These are phyloP conservation scores for Fusarium ramigenum DNA, from an alignment of 2,329 filamentous ascomycete genomes.

Conservation along the genomic window DNA sequence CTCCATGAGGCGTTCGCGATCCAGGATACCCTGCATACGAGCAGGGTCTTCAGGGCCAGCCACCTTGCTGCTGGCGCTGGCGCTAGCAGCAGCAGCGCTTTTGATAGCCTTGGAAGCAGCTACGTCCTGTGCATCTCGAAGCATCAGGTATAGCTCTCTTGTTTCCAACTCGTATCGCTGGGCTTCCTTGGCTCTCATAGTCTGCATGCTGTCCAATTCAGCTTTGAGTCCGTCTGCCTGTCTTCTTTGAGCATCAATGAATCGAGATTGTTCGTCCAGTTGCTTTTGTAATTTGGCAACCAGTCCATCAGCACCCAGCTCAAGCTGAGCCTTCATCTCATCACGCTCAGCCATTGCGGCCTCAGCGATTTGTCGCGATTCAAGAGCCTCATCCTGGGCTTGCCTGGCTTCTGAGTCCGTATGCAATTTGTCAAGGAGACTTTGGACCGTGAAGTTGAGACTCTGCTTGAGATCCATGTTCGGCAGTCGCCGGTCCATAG, in stretches of 20 bases:
- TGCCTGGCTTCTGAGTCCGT: constrained; percentile 95
- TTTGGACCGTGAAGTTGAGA: constrained; percentile 97
- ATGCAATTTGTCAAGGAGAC: constrained; percentile 91
- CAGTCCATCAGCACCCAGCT: constrained; percentile 90
- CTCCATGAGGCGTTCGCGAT: constrained; percentile 91
- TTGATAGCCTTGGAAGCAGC: constrained; percentile 83
- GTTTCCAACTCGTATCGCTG: constrained; percentile 97
- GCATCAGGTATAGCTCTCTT: constrained; percentile 96
- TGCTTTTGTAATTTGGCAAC: constrained; percentile 94
- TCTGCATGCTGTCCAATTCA: constrained; percentile 87
- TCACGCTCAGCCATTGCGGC: constrained; percentile 96
- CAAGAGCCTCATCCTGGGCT: constrained; percentile 89
- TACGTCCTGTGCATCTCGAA: constrained; percentile 95
- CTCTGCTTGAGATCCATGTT: constrained; percentile 99
- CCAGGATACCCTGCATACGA: constrained; percentile 90
- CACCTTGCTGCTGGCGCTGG: constrained; percentile 56
- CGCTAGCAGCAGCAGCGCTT: constrained; percentile 53
- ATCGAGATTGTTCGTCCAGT: constrained; percentile 88
- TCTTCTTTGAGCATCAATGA: constrained; percentile 88
- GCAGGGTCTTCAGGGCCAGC: constrained; percentile 72
- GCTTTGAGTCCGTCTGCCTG: constrained; percentile 90
- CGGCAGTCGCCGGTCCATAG: constrained; percentile 94
- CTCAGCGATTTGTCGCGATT: constrained; percentile 92
- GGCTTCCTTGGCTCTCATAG: constrained; percentile 86
- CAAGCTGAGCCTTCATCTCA: constrained; percentile 89